These are phyloP conservation scores for Debaryomyces sp. DNA, from an alignment of 1,139 yeast genomes.

Conservation along the genomic window DNA sequence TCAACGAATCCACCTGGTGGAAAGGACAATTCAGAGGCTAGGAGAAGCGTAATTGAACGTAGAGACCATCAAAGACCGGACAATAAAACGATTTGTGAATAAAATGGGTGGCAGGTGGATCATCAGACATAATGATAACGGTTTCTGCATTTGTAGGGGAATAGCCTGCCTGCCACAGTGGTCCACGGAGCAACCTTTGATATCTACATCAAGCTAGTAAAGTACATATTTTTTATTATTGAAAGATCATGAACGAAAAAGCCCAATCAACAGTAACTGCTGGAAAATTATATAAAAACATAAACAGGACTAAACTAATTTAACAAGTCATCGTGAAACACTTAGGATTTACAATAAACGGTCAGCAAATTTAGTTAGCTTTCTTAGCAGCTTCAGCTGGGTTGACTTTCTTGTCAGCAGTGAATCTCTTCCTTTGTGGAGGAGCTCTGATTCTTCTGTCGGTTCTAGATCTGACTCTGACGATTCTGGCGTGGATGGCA, in stretches of 20 bases:
- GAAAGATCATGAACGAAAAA: slow-evolving; percentile 9
- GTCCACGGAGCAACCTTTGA: not conserved
- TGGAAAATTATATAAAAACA: slow-evolving; percentile 9
- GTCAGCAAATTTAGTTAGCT: slow-evolving; percentile 41
- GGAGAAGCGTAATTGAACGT: not conserved
- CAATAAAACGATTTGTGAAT: not conserved
- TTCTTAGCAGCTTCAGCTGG: slow-evolving; percentile 98
- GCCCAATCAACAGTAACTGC: slow-evolving; percentile 8
- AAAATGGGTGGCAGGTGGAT: too few species aligned
- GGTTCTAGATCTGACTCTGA: slow-evolving; percentile 98
- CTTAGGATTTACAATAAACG: slow-evolving; percentile 6
- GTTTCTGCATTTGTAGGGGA: not conserved
- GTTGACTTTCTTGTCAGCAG: slow-evolving; percentile 93
- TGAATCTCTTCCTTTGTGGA: slow-evolving; percentile 98
- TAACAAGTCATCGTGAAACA: not conserved
- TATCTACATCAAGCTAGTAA: not conserved
- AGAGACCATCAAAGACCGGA: not conserved
- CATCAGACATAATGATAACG: too few species aligned
- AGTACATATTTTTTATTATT: slow-evolving; percentile 8
- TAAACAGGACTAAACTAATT: slow-evolving; percentile 3
- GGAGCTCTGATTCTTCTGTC: slow-evolving; percentile 99
- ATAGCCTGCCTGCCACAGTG: not conserved
- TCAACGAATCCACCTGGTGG: not conserved
- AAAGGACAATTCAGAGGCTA: not conserved
- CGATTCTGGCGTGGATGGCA: slow-evolving; percentile 99